A percentile compares a stretch with the other conserved stretches of the same genome.
Evolutionary conservation across 2,329 filamentous ascomycete species (phyloP).

Genomic region (Neofusicoccum laricinum): DNA sequence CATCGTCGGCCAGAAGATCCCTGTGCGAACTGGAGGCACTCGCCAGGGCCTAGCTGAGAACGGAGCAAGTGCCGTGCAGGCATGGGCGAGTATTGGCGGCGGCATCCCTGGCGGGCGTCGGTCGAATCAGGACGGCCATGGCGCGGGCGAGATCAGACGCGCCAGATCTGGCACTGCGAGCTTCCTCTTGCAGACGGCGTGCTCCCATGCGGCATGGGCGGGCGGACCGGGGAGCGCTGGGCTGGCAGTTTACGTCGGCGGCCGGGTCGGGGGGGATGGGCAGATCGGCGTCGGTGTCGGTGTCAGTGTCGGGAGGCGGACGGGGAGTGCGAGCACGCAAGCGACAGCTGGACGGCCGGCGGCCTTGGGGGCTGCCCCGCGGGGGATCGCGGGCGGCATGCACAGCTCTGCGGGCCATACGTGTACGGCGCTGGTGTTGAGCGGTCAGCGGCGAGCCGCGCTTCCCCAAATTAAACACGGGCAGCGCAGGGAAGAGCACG

Average conservation of each 20-base stretch:
- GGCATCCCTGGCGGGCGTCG: not conserved
- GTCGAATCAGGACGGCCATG: not conserved
- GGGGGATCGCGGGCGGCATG: not conserved
- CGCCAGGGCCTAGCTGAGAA: not conserved
- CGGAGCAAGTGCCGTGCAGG: not conserved
- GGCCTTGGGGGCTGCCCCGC: too few relatives aligned
- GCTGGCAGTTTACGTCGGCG: not conserved
- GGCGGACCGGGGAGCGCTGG: too few relatives aligned
- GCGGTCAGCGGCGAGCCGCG: not conserved
- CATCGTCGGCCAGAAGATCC: not conserved
- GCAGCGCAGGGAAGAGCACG: not conserved
- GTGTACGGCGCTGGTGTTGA: not conserved
- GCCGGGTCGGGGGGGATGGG: not conserved
- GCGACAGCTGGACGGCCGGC: too few relatives aligned
- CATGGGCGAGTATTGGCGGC: not conserved
- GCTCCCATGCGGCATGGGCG: not conserved
- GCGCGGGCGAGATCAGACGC: not conserved
- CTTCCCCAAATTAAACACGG: constrained; percentile 10
- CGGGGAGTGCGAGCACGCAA: not conserved
- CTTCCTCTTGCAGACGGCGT: not conserved
- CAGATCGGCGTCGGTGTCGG: not conserved
- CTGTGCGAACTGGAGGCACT: not conserved
- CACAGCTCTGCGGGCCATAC: constrained; percentile 6
- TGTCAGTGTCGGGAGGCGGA: not conserved
- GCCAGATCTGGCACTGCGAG: not conserved